Evolutionary conservation across 345 rosid species (phyloP).

Genomic region (Abelmoschus esculentus): DNA sequence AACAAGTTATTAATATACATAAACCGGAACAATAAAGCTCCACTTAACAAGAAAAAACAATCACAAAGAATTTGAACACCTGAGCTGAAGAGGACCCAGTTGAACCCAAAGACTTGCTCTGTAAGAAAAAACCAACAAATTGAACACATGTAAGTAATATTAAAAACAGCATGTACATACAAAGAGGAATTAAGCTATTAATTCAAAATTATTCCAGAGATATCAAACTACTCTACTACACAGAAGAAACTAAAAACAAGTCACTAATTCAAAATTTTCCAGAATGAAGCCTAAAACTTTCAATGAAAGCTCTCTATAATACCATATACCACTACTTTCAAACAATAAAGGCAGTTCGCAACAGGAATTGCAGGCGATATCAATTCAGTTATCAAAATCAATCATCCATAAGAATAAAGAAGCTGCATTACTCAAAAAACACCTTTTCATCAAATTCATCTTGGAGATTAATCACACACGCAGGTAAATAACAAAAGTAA

Average conservation of each 20-base stretch:
- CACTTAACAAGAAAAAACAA: not conserved
- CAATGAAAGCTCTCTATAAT: no score
- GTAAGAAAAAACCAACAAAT: constrained; percentile 14
- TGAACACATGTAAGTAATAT: not conserved
- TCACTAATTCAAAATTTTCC: not conserved
- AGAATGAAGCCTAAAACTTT: not conserved
- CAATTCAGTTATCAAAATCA: constrained; percentile 1
- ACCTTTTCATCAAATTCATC: not conserved
- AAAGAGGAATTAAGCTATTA: not conserved
- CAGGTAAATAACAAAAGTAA: not conserved
- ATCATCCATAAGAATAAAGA: not conserved
- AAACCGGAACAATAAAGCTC: not conserved
- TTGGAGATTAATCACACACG: not conserved
- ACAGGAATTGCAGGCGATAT: no score
- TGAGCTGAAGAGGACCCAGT: constrained; percentile 51
- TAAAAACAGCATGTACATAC: not conserved
- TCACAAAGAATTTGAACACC: constrained; percentile 26
- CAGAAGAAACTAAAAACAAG: no score
- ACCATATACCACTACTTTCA: no score
- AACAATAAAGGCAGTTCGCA: no score
- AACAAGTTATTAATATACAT: not conserved
- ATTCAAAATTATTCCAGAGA: not conserved
- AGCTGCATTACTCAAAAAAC: not conserved
- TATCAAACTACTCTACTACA: no score
- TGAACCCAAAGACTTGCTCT: constrained; percentile 64